Base-by-base conservation (phyloP, 306 rosid genomes). In the Pueraria montana region DNA sequence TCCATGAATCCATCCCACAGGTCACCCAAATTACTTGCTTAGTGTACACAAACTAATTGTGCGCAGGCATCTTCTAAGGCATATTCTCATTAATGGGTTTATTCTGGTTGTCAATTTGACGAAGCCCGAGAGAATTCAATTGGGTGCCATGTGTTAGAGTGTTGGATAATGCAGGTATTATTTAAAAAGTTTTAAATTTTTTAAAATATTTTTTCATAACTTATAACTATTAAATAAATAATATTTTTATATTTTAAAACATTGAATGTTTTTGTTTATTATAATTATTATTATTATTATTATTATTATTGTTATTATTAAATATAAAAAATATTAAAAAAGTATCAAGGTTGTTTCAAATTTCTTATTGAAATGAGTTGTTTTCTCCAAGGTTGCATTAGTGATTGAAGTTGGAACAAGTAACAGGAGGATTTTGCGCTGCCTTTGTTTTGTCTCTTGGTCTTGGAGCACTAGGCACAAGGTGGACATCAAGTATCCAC, bases 401-500 rank as follows among this genome's bases (percentile, higher is more conserved):
- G 75, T 53, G 74, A 55, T 24, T 13, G 66, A 69, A 69, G 68
- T 45, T 38, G 66, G 79, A 42, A 53, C 23, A 14, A 24, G 63
- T 17, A 48, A 76, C 26, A 11, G 4, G 26, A 73, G 42, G 55
- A 36, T 72, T 48, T 36, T 36, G 63, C 32, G 74, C 6, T 34
- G 6, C 23, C 65, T 70, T 71, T 69, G 64, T 56, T 67, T 58
- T 74, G 78, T 64, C 40, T 50, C 56, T 61, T 18, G 82, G 46
- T 56, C 67, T 80, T 58, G 61, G 80, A 62, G 75, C 84, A 88
- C 80, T 82, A 83, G 69, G 58, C 45, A 34, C 85, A 76, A 89
- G 67, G 93, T 89, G 91, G 95, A 88, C 80, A 55, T 76, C 95
- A 89, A 42, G 52, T 69, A 66, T 71, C 81, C 89, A 77, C 83